phyloP scores from a whole-genome alignment of 148 eudicot species.

The Bassia scoparia region DNA sequence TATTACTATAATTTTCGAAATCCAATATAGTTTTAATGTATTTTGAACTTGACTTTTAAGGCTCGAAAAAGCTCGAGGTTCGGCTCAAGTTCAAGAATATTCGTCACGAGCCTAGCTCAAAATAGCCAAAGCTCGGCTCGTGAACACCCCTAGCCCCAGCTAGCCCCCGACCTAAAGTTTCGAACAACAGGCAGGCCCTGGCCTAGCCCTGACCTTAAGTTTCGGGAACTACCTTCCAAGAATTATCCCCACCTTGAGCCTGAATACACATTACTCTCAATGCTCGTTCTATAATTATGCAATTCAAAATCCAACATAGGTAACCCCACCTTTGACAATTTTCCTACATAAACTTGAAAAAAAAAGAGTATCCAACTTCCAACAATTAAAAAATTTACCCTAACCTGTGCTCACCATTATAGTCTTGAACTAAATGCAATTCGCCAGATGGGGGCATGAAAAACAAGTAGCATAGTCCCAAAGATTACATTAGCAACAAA shows the following conservation, averaged over 20 bases:
- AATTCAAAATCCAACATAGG: not conserved
- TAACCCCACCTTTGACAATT: not conserved
- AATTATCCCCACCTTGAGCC: not conserved
- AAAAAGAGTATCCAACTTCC: not conserved
- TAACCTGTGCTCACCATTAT: not conserved
- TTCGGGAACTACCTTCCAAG: not conserved
- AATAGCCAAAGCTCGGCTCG: too few relatives aligned
- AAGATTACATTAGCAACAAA: not conserved
- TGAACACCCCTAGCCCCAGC: too few relatives aligned
- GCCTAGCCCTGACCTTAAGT: too few relatives aligned
- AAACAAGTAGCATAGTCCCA: not conserved
- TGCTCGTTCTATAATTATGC: not conserved
- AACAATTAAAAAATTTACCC: not conserved
- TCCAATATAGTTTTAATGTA: too few relatives aligned
- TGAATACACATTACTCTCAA: conserved; percentile 13
- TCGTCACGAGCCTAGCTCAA: too few relatives aligned
- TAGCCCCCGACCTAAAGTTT: too few relatives aligned
- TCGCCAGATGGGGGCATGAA: not conserved
- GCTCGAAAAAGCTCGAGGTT: too few relatives aligned
- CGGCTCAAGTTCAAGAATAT: too few relatives aligned
- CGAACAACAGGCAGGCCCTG: too few relatives aligned
- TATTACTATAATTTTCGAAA: too few relatives aligned
- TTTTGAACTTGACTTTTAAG: too few relatives aligned
- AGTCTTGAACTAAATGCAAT: not conserved
- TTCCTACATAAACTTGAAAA: not conserved